phyloP scores from a whole-genome alignment of 345 rosid species.

The Populus ilicifolia region DNA sequence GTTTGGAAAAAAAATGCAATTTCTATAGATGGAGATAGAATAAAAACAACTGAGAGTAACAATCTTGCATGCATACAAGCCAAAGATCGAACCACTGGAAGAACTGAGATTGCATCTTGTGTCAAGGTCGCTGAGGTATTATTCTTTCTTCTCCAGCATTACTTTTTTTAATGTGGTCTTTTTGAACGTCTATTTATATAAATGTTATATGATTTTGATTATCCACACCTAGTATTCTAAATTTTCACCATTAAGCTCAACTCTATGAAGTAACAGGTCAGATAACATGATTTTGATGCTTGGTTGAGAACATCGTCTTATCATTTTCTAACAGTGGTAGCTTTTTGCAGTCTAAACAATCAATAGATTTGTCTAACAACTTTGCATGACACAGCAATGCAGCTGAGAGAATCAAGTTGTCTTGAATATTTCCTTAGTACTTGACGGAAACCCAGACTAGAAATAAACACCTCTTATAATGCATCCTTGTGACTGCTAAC shows the following conservation, averaged over 20 bases:
- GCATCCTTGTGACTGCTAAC: too few relatives aligned
- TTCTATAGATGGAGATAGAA: slow-evolving; percentile 55
- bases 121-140: slow-evolving; percentile 86
- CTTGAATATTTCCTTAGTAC: too few relatives aligned
- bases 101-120: slow-evolving; percentile 81
- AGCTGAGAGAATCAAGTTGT: not conserved
- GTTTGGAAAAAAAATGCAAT: slow-evolving; percentile 40
- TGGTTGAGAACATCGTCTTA: not conserved
- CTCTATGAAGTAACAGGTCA: not conserved
- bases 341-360: not conserved
- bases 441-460: too few relatives aligned
- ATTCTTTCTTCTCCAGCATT: not conserved
- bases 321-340: not conserved
- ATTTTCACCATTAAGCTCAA: too few relatives aligned
- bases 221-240: too few relatives aligned
- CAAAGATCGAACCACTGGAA: slow-evolving; percentile 75
- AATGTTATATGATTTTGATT: not conserved
- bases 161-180: not conserved
- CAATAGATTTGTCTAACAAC: not conserved
- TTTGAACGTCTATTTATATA: not conserved
- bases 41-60: slow-evolving; percentile 63
- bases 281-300: slow-evolving; percentile 1
- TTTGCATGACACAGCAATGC: not conserved
- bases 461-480: too few relatives aligned
- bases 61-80: slow-evolving; percentile 83